A percentile compares a stretch with the other conserved stretches of the same genome.
Conservation (phyloP, 163 green algal species). For the Volvox carteri region DNA sequence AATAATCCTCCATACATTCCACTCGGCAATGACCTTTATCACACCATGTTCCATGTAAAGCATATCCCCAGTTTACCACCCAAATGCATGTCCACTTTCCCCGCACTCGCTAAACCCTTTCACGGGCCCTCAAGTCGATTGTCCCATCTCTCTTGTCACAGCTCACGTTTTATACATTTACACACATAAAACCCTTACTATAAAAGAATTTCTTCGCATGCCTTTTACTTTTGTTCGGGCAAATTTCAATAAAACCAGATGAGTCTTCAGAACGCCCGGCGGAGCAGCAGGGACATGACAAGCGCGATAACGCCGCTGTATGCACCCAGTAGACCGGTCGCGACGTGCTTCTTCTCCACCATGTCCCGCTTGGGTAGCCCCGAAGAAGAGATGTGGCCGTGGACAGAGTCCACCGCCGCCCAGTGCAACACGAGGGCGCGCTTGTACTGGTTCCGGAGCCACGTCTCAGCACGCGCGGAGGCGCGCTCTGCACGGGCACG, state of each 20-base stretch:
- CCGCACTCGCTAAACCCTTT: too few relatives aligned
- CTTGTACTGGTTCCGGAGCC: not conserved
- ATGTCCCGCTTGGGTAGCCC: not conserved
- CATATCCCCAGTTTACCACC: too few relatives aligned
- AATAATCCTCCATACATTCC: too few relatives aligned
- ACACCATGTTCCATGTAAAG: too few relatives aligned
- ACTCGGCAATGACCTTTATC: too few relatives aligned
- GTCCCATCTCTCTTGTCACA: too few relatives aligned
- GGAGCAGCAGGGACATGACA: not conserved
- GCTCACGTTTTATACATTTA: too few relatives aligned
- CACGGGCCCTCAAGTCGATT: too few relatives aligned
- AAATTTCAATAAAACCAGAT: too few relatives aligned
- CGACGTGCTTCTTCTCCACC: not conserved
- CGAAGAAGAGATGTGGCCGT: not conserved
- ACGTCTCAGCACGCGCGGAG: not conserved
- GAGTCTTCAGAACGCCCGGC: not conserved
- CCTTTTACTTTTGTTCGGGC: not conserved
- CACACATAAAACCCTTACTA: not conserved
- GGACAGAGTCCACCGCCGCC: not conserved
- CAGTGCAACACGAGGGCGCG: not conserved
- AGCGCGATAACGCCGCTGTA: conserved; percentile 12
- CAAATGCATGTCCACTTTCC: too few relatives aligned
- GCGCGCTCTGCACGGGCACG: not conserved
- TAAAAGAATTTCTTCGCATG: not conserved
- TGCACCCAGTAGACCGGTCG: not conserved